Percentiles rank a stretch among this genome's conserved stretches.
phyloP scores from a whole-genome alignment of 495 filamentous ascomycete species.

The Annulohypoxylon maeteangense region DNA sequence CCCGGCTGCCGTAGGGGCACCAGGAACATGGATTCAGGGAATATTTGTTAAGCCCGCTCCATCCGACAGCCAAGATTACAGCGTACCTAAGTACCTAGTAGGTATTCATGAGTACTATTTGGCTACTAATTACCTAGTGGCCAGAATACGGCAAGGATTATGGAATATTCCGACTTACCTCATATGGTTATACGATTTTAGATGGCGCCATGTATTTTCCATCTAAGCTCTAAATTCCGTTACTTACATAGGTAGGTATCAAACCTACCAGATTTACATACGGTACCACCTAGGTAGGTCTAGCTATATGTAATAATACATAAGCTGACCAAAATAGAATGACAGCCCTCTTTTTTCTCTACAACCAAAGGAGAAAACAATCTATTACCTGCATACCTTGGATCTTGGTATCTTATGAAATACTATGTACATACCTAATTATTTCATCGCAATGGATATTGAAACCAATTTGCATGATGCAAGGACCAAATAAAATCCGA shows the following conservation, averaged over 20 bases:
- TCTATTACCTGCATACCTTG: too few species aligned
- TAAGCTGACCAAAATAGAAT: too few species aligned
- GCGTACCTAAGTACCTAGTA: too few species aligned
- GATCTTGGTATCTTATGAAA: too few species aligned
- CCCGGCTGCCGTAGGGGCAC: background rate
- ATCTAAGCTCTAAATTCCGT: background rate
- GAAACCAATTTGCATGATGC: background rate
- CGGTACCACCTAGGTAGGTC: too few species aligned
- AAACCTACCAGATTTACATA: too few species aligned
- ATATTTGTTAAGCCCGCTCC: conserved; percentile 8
- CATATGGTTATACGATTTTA: background rate
- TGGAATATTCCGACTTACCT: background rate
- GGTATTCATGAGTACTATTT: background rate
- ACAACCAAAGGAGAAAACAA: too few species aligned
- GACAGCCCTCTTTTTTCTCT: too few species aligned
- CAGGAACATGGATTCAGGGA: background rate
- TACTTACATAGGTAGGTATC: background rate
- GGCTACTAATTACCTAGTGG: too few species aligned
- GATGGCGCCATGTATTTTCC: background rate
- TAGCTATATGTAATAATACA: too few species aligned
- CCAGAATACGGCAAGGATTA: conserved; percentile 7
- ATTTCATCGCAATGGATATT: too few species aligned
- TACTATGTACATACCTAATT: too few species aligned
- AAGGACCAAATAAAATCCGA: background rate
- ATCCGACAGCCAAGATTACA: conserved; percentile 21